phyloP scores from a whole-genome alignment of 768 basidiomycete species.

The Naganishia antarctica region DNA sequence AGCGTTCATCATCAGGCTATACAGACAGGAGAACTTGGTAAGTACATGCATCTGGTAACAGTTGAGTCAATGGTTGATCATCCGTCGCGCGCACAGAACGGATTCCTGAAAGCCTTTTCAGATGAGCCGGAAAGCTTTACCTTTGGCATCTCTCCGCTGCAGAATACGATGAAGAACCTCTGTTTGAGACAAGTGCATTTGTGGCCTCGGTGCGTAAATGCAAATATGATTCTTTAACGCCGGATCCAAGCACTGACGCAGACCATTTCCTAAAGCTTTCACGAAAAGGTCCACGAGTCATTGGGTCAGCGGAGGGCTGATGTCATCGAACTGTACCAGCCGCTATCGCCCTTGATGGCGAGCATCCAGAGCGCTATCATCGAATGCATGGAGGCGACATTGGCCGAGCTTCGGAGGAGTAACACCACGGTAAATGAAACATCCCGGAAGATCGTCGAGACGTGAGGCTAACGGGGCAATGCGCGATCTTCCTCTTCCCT shows the following conservation, averaged over 20 bases:
- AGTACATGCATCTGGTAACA: neutral
- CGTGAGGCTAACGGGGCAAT: too few relatives aligned
- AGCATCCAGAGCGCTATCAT: conserved; percentile 88
- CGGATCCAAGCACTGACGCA: neutral
- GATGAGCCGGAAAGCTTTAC: conserved; percentile 95
- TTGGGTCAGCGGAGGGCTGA: conserved; percentile 80
- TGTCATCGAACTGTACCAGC: conserved; percentile 83
- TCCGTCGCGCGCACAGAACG: conserved; percentile 54
- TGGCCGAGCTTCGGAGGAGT: conserved; percentile 82
- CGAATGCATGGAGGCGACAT: conserved; percentile 85
- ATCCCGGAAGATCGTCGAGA: neutral
- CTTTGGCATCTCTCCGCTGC: conserved; percentile 82
- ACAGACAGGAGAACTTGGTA: conserved; percentile 75
- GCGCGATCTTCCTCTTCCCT: too few relatives aligned
- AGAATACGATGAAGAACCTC: conserved; percentile 86
- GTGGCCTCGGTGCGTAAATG: conserved; percentile 67
- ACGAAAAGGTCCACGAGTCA: conserved; percentile 75
- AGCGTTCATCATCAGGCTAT: conserved; percentile 87
- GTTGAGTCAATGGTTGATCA: neutral
- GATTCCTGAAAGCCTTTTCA: conserved; percentile 94
- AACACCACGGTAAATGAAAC: conserved; percentile 62
- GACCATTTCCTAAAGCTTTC: conserved; percentile 66
- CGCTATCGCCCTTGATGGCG: conserved; percentile 77
- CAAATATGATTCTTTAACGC: neutral
- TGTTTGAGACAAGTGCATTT: conserved; percentile 83